Evolutionary conservation across 2,329 filamentous ascomycete species (phyloP), one percentile per base, ranked within the genome.

Genomic region (Ceratocystis huliohia): DNA sequence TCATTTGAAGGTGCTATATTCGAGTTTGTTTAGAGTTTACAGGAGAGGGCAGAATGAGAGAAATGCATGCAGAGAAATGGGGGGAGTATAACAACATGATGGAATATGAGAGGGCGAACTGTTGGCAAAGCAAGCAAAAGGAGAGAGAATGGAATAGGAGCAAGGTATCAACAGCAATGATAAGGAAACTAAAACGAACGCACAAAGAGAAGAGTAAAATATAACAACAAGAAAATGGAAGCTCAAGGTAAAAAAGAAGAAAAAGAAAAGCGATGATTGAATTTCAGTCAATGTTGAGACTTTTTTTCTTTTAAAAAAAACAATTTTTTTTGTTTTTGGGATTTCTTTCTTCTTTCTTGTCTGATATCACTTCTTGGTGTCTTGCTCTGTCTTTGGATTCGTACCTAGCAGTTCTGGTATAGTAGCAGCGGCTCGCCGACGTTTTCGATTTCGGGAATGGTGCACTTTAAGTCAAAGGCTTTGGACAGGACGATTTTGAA

Each of bases 401-500:
- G 65, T 22, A 10, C 22, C 28, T 61, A 81, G 73, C 78, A 80
- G 62, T 84, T 86, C 76, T 92, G 89, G 75, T 99, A 99, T 70
- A 99, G 84, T 61, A 99, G 82, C 63, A 99, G 81, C 25, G 94
- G 94, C 77, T 99, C 94, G 77, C 94, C 94, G 67, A 96, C 88
- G 75, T 97, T 95, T 78, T 96, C 93, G 76, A 99, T 97, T 77
- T 99, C 94, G 61, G 94, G 94, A 74, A 99, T 97, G 37, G 94
- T 99, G 80, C 94, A 99, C 76, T 96, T 96, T 67, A 99, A 83
- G 75, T 99, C 94, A 74, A 99, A 99, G 1, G 94, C 94, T 78
- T 99, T 99, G 70, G 93, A 96, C 28, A 99, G 83, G 67, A 99
- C 94, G 72, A 99, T 99, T 78, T 99, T 99, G 84, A 99, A 99